phyloP scores from a whole-genome alignment of 2,329 filamentous ascomycete species.

The Colletotrichum orbiculare region DNA sequence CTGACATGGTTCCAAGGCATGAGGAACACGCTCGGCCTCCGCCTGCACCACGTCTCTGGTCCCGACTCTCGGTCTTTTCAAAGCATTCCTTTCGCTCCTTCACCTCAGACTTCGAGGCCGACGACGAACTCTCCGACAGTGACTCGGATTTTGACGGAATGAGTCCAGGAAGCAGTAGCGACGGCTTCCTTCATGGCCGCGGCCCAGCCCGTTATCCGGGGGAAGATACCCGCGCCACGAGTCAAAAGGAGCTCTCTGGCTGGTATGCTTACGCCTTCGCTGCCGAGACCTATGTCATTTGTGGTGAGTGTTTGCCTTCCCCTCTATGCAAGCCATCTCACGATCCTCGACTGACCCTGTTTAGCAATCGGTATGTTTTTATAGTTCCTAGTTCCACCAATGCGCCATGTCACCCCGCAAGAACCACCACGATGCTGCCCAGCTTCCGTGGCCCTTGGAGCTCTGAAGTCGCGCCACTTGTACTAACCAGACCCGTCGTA shows the following conservation, averaged over 20 bases:
- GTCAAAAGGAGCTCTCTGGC: constrained; percentile 84
- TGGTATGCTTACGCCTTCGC: constrained; percentile 99
- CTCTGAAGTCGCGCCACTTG: neutral
- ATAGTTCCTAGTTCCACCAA: neutral
- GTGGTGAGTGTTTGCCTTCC: constrained; percentile 69
- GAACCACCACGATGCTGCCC: neutral
- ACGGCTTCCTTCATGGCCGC: constrained; percentile 48
- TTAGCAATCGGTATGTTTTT: constrained; percentile 44
- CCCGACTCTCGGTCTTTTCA: constrained; percentile 61
- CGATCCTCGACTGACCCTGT: constrained; percentile 19
- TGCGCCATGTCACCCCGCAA: neutral
- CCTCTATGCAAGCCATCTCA: neutral
- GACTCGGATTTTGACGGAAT: constrained; percentile 46
- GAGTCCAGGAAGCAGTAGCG: constrained; percentile 50
- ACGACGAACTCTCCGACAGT: constrained; percentile 72
- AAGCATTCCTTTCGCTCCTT: constrained; percentile 69
- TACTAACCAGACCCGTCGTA: constrained; percentile 20
- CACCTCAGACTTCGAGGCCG: constrained; percentile 74
- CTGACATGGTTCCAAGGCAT: constrained; percentile 37
- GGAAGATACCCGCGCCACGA: constrained; percentile 91
- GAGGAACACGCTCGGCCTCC: constrained; percentile 47
- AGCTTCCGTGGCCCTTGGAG: neutral
- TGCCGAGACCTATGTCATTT: constrained; percentile 95
- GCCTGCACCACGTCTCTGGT: constrained; percentile 58
- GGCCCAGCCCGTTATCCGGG: constrained; percentile 70